Evolutionary conservation across 352 stramenopile genomes (phyloP).

Genomic region (Globisporangium splendens): DNA sequence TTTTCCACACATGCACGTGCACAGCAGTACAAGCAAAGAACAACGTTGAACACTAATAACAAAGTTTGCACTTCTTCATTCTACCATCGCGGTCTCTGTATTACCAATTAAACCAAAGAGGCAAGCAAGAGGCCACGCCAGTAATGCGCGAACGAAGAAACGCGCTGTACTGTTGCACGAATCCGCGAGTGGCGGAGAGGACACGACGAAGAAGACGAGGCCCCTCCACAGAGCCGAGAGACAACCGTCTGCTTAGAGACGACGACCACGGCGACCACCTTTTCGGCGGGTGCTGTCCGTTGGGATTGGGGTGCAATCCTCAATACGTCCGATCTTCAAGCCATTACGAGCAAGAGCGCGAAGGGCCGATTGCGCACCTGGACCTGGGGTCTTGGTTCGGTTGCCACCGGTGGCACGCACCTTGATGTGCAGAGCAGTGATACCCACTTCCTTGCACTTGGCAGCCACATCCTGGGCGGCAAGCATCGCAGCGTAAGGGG

Average conservation of each 20-base stretch:
- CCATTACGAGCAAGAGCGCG: conserved; percentile 98
- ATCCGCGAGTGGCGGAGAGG: conserved; percentile 7
- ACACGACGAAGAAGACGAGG: background rate
- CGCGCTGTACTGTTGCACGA: conserved; percentile 19
- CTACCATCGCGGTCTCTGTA: conserved; percentile 5
- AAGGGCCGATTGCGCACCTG: conserved; percentile 97
- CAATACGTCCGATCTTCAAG: conserved; percentile 99
- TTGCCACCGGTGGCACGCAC: conserved; percentile 99
- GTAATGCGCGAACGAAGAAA: conserved; percentile 7
- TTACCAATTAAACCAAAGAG: conserved; percentile 4
- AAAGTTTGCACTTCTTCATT: conserved; percentile 2
- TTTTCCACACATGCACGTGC: no score
- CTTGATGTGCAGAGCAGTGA: conserved; percentile 99
- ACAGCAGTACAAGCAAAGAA: no score
- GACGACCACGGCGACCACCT: conserved; percentile 98
- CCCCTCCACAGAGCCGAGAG: background rate
- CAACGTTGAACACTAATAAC: no score
- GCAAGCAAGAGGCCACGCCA: background rate
- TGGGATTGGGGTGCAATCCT: conserved; percentile 99
- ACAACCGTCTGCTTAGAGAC: conserved; percentile 88
- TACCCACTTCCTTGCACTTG: conserved; percentile 96
- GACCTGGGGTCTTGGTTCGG: conserved; percentile 97
- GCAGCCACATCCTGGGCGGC: conserved; percentile 98
- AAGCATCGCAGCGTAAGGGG: conserved; percentile 99
- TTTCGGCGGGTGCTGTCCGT: conserved; percentile 99